Evolutionary conservation across 805 yeast species (phyloP).

Genomic region (Monosporozyma yasuniensis): DNA sequence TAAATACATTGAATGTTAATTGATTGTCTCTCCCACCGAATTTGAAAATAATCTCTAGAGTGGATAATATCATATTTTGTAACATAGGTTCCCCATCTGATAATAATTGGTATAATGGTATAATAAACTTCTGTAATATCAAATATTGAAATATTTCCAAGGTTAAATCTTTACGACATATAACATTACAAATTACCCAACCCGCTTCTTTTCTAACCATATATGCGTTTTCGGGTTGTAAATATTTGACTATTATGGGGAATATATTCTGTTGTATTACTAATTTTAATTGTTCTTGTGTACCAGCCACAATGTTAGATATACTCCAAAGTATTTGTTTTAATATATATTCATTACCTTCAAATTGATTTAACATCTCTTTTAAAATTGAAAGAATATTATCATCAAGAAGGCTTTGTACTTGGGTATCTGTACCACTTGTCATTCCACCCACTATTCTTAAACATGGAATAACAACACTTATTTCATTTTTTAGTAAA

Average conservation of each 20-base stretch:
- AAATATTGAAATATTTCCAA: conserved; percentile 88
- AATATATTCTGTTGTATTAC: conserved; percentile 86
- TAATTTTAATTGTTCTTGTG: conserved; percentile 84
- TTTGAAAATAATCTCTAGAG: conserved; percentile 80
- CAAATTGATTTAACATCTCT: conserved; percentile 54
- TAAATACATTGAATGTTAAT: not conserved
- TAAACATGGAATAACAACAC: not conserved
- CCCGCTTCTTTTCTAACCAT: conserved; percentile 95
- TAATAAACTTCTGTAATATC: conserved; percentile 88
- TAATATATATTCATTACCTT: conserved; percentile 67
- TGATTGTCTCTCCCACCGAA: conserved; percentile 80
- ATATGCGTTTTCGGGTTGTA: conserved; percentile 71
- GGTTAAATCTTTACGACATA: conserved; percentile 86
- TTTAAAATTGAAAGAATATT: conserved; percentile 80
- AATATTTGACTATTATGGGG: conserved; percentile 74
- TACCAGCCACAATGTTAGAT: conserved; percentile 94
- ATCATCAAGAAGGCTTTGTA: conserved; percentile 83
- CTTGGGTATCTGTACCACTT: conserved; percentile 88
- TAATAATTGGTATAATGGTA: conserved; percentile 86
- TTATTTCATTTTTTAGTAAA: conserved; percentile 58
- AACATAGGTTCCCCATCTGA: conserved; percentile 78
- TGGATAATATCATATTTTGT: conserved; percentile 87
- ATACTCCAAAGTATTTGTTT: conserved; percentile 98
- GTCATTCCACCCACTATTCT: conserved; percentile 95
- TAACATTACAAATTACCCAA: conserved; percentile 96